These are phyloP conservation scores for Coemansia erecta DNA, from an alignment of 192 early-diverging fungal species.

Conservation along the genomic window DNA sequence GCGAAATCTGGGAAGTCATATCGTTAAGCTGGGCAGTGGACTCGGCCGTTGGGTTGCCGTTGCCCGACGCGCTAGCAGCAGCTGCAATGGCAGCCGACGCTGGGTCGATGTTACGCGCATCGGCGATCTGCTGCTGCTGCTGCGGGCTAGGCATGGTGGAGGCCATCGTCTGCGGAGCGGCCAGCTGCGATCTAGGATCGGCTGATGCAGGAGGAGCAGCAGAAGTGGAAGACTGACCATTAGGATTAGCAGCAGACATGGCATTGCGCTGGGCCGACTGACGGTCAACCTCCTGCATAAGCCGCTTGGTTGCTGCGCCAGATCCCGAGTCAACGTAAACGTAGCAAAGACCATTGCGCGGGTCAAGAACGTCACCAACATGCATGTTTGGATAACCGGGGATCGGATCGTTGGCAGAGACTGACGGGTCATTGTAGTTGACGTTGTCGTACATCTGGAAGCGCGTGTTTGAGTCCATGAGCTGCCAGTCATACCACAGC, in stretches of 20 bases:
- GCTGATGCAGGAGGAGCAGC: neutral
- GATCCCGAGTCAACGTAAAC: conserved; percentile 49
- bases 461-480: conserved; percentile 39
- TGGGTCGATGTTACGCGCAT: conserved; percentile 2
- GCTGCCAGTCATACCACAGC: conserved; percentile 61
- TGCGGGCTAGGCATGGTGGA: conserved; percentile 4
- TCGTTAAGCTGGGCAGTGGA: conserved; percentile 44
- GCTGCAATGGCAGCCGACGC: conserved; percentile 18
- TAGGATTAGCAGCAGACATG: conserved; percentile 1
- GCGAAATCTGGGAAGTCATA: conserved; percentile 41
- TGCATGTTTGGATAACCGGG: conserved; percentile 43
- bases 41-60: conserved; percentile 31
- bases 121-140: conserved; percentile 6
- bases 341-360: conserved; percentile 41
- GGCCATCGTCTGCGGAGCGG: neutral
- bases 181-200: too few species aligned
- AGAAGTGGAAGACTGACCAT: neutral
- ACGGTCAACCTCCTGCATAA: conserved; percentile 49
- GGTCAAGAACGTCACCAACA: conserved; percentile 43
- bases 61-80: conserved; percentile 30
- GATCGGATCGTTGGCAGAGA: conserved; percentile 31
- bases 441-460: conserved; percentile 46
- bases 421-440: conserved; percentile 34
- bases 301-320: conserved; percentile 40
- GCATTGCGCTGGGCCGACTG: conserved; percentile 18